phyloP scores from a whole-genome alignment of 257 asterid genomes.

The Lavandula angustifolia region DNA sequence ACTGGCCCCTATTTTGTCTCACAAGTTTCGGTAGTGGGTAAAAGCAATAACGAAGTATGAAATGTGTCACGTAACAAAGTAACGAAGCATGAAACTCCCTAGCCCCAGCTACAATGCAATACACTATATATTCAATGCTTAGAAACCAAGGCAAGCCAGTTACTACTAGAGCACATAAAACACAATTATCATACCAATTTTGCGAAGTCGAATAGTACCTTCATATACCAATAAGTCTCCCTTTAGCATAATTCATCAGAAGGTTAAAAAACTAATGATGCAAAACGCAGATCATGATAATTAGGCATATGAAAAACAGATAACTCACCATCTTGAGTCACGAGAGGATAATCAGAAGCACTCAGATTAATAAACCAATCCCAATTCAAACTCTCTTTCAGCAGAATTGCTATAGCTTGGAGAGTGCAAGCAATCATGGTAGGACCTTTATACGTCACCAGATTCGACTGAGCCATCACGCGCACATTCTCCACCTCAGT shows the following conservation, averaged over 20 bases:
- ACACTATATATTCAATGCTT: too few relatives aligned
- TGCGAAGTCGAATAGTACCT: slow-evolving; percentile 13
- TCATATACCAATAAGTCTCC: neutral
- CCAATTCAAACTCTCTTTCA: slow-evolving; percentile 83
- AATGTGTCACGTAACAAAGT: neutral
- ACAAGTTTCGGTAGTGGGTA: neutral
- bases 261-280: slow-evolving; percentile 2
- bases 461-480: slow-evolving; percentile 93
- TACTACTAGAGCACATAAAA: slow-evolving; percentile 1
- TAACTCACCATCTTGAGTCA: slow-evolving; percentile 95
- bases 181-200: slow-evolving; percentile 16
- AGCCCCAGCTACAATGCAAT: neutral
- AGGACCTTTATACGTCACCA: slow-evolving; percentile 97
- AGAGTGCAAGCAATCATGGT: slow-evolving; percentile 97
- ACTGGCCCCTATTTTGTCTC: slow-evolving; percentile 13
- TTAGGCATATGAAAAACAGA: slow-evolving; percentile 23
- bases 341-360: slow-evolving; percentile 97
- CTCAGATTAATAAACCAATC: slow-evolving; percentile 99
- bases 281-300: slow-evolving; percentile 18
- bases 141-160: neutral
- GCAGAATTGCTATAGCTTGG: slow-evolving; percentile 82
- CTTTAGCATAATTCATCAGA: neutral
- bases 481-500: slow-evolving; percentile 86
- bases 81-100: neutral
- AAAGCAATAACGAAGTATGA: slow-evolving; percentile 21